Percentiles rank a stretch among this genome's conserved stretches.
Evolutionary conservation across 495 filamentous ascomycete species (phyloP).

Genomic region (Aspergillus heteromorphus): DNA sequence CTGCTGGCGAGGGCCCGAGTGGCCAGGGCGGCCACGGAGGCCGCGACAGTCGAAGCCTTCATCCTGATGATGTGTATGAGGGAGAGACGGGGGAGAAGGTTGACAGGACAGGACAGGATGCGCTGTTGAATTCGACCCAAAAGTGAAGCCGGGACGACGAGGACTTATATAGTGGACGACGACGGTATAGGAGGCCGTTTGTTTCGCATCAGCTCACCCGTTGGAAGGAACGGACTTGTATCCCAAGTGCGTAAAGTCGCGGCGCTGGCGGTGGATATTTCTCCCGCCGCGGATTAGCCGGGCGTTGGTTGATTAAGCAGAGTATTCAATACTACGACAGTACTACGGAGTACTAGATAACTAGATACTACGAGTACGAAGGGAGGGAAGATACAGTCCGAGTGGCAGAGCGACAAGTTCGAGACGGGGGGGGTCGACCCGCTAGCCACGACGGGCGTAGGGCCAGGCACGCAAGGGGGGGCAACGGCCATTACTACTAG

Average conservation of each 20-base stretch:
- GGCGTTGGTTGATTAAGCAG: not conserved
- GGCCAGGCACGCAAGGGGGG: too few species aligned
- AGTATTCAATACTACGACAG: too few species aligned
- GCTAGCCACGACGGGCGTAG: too few species aligned
- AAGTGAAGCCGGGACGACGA: too few species aligned
- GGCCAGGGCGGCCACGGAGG: slow-evolving; percentile 18
- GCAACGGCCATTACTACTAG: too few species aligned
- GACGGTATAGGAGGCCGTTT: not conserved
- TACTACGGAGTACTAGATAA: too few species aligned
- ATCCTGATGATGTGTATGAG: slow-evolving; percentile 16
- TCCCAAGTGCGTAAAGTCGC: slow-evolving; percentile 13
- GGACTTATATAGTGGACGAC: not conserved
- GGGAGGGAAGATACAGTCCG: too few species aligned
- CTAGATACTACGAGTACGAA: too few species aligned
- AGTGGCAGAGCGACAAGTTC: too few species aligned
- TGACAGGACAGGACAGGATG: not conserved
- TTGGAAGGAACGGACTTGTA: slow-evolving; percentile 9
- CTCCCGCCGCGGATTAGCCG: not conserved
- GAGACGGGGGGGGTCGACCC: too few species aligned
- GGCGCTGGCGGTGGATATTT: not conserved
- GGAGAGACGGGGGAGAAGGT: not conserved
- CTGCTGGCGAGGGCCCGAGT: slow-evolving; percentile 13
- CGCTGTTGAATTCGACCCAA: too few species aligned
- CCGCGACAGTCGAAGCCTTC: slow-evolving; percentile 20
- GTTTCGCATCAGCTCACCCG: not conserved